phyloP scores from a whole-genome alignment of 352 stramenopile genomes.

The Pythium graminicola region DNA sequence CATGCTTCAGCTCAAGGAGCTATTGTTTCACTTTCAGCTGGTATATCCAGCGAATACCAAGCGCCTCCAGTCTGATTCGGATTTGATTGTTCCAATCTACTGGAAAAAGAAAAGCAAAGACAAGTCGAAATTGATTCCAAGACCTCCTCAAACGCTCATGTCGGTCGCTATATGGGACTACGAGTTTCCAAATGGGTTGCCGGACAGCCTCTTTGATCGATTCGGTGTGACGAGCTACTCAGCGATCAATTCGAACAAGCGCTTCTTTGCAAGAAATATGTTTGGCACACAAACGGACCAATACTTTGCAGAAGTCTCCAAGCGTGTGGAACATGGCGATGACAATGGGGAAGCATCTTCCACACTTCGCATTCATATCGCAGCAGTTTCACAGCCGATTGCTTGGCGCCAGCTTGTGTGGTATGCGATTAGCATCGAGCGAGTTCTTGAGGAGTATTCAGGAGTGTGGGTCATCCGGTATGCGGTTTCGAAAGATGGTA shows the following conservation, averaged over 20 bases:
- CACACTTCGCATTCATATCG: neutral
- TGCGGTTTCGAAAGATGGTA: neutral
- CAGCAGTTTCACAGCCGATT: neutral
- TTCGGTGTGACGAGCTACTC: constrained; percentile 13
- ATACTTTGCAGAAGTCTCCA: neutral
- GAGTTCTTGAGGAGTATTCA: neutral
- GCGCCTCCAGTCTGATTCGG: constrained; percentile 1
- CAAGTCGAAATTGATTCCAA: neutral
- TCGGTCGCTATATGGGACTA: neutral
- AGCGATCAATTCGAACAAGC: neutral
- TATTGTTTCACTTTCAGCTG: constrained; percentile 16
- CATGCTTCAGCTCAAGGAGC: constrained; percentile 11
- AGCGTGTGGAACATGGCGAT: neutral
- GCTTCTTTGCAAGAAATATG: neutral
- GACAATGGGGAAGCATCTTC: no score
- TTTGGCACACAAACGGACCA: neutral
- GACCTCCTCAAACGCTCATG: neutral
- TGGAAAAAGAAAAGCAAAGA: neutral
- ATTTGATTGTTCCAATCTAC: constrained; percentile 16
- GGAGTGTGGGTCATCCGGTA: neutral
- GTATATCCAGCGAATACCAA: constrained; percentile 2
- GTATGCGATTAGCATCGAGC: neutral
- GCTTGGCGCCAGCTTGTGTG: neutral
- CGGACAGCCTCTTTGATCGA: constrained; percentile 6
- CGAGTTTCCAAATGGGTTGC: neutral